These are phyloP conservation scores for Boletus coccyginus DNA, from an alignment of 768 basidiomycete genomes.

Conservation along the genomic window DNA sequence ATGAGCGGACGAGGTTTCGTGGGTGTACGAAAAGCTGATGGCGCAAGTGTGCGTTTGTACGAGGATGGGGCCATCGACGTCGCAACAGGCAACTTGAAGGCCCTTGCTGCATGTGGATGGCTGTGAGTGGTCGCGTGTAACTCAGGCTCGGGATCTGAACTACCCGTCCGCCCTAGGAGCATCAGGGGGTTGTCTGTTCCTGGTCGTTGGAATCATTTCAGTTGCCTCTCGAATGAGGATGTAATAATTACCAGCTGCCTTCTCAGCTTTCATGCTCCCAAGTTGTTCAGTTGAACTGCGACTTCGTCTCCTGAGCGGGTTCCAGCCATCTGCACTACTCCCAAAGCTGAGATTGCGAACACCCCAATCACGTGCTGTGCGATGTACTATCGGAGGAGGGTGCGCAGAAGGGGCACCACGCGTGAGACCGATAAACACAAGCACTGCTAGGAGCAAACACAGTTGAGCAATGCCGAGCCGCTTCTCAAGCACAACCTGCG, in stretches of 20 bases:
- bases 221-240: not conserved
- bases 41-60: slow-evolving; percentile 7
- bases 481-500: slow-evolving; percentile 81
- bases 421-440: slow-evolving; percentile 85
- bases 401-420: slow-evolving; percentile 53
- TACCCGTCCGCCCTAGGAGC: not conserved
- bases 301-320: slow-evolving; percentile 25
- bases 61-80: not conserved
- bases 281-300: slow-evolving; percentile 26
- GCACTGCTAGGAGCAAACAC: slow-evolving; percentile 74
- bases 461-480: slow-evolving; percentile 87
- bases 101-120: not conserved
- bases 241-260: slow-evolving; percentile 9
- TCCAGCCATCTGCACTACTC: slow-evolving; percentile 43
- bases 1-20: slow-evolving; percentile 15
- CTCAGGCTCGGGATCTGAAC: not conserved
- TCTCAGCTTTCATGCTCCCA: slow-evolving; percentile 11
- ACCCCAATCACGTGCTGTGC: slow-evolving; percentile 52
- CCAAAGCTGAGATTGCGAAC: slow-evolving; percentile 54
- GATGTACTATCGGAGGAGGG: slow-evolving; percentile 5
- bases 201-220: not conserved
- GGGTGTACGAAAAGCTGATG: slow-evolving; percentile 18
- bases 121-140: not conserved
- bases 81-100: not conserved
- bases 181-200: not conserved